phyloP scores from a whole-genome alignment of 495 filamentous ascomycete genomes.

The Annulohypoxylon bovei region DNA sequence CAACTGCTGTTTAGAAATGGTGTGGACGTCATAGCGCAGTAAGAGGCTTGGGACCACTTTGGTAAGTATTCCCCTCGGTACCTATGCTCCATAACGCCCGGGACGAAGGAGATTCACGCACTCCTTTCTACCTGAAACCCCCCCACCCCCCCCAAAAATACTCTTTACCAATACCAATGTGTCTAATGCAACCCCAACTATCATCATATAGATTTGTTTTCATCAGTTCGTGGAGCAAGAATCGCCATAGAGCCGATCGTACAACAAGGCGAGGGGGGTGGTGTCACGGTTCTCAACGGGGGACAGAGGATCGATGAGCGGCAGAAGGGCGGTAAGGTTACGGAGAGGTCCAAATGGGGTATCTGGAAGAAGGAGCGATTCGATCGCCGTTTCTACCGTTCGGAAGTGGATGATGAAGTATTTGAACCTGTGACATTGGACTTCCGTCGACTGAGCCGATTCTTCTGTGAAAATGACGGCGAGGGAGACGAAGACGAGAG shows the following conservation, averaged over 20 bases:
- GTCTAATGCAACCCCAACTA: conserved; percentile 21
- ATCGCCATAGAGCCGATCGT: conserved; percentile 37
- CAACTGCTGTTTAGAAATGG: conserved; percentile 20
- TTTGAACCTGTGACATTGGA: conserved; percentile 39
- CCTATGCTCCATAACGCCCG: conserved; percentile 35
- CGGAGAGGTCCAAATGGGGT: conserved; percentile 44
- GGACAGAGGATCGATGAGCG: conserved; percentile 36
- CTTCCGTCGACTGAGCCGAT: conserved; percentile 41
- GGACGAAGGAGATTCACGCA: conserved; percentile 19
- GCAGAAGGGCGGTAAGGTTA: conserved; percentile 33
- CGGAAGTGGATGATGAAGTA: conserved; percentile 46
- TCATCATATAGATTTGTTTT: conserved; percentile 34
- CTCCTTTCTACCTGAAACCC: conserved; percentile 28
- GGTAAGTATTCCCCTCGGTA: conserved; percentile 38
- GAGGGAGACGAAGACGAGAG: conserved; percentile 37
- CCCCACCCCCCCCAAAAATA: conserved; percentile 19
- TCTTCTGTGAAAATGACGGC: conserved; percentile 32
- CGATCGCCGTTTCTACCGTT: conserved; percentile 51
- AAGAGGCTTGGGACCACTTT: conserved; percentile 15
- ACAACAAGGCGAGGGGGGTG: conserved; percentile 30
- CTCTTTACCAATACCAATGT: conserved; percentile 32
- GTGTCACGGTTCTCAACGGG: conserved; percentile 23
- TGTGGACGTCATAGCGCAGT: background rate
- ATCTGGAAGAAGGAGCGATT: conserved; percentile 48
- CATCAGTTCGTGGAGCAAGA: conserved; percentile 37